Evolutionary conservation across 768 basidiomycete species (phyloP).

Genomic region (Nidula microcarpa): DNA sequence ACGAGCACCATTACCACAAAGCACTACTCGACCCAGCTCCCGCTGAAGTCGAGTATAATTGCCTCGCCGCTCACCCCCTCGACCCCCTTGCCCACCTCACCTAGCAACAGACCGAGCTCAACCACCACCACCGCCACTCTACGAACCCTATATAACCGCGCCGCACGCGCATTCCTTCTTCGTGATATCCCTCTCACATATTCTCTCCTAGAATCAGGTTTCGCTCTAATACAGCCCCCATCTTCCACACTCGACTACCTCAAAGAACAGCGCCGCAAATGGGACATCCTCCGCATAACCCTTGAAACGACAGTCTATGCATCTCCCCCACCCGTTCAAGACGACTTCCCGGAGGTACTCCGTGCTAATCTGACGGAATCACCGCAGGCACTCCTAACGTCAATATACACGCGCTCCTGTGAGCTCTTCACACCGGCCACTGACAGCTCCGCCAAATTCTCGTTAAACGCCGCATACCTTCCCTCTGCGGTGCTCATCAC

Average conservation of each 20-base stretch:
- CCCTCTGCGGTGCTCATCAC: slow-evolving; percentile 71
- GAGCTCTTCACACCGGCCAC: slow-evolving; percentile 58
- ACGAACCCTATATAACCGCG: slow-evolving; percentile 71
- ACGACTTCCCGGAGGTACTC: slow-evolving; percentile 47
- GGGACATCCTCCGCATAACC: slow-evolving; percentile 86
- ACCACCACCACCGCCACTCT: slow-evolving; percentile 46
- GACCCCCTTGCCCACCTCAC: slow-evolving; percentile 10
- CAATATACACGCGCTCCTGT: slow-evolving; percentile 63
- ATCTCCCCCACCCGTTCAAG: slow-evolving; percentile 43
- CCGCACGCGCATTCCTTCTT: slow-evolving; percentile 75
- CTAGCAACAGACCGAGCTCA: slow-evolving; percentile 10
- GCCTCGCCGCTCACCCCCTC: slow-evolving; percentile 5
- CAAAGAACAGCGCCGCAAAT: slow-evolving; percentile 64
- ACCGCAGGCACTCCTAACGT: slow-evolving; percentile 51
- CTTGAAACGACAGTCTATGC: slow-evolving; percentile 73
- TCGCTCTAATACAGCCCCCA: slow-evolving; percentile 51
- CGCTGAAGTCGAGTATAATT: slow-evolving; percentile 29
- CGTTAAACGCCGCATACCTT: slow-evolving; percentile 48
- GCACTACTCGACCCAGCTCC: slow-evolving; percentile 18
- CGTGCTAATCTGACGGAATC: slow-evolving; percentile 53
- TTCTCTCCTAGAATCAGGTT: slow-evolving; percentile 65
- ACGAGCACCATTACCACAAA: slow-evolving; percentile 36
- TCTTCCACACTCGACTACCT: slow-evolving; percentile 31
- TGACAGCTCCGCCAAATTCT: slow-evolving; percentile 28
- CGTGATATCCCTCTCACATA: slow-evolving; percentile 67